Evolutionary conservation across 139 green algal genomes (phyloP).

Genomic region (Chlamydomonas asymmetrica): DNA sequence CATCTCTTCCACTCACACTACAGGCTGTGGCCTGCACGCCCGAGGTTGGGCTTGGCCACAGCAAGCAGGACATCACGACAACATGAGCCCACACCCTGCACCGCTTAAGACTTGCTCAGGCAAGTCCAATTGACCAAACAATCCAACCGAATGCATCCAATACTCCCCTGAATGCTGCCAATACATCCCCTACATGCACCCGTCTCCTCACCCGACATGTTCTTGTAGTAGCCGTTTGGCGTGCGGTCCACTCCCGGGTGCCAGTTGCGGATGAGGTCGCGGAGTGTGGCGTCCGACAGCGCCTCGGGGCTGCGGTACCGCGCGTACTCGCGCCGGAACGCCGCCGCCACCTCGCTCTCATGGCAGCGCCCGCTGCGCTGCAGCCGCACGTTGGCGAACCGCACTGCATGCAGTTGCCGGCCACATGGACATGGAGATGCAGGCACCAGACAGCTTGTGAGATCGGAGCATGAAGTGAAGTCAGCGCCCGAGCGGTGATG

Average conservation of each 20-base stretch:
- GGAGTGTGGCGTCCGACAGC: conserved; percentile 49
- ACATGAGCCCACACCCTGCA: no score
- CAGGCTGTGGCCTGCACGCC: no score
- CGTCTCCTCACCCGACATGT: conserved; percentile 24
- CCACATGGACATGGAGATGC: not conserved
- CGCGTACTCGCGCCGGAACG: conserved; percentile 43
- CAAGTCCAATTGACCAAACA: no score
- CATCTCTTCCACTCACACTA: no score
- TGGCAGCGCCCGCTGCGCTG: conserved; percentile 66
- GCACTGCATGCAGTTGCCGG: conserved; percentile 23
- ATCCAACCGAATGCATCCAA: no score
- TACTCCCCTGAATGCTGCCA: no score
- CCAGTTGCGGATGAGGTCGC: conserved; percentile 71
- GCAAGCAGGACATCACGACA: no score
- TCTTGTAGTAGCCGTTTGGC: conserved; percentile 54
- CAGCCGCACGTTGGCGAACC: conserved; percentile 58
- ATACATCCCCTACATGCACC: no score
- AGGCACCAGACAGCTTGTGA: not conserved
- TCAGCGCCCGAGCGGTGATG: no score
- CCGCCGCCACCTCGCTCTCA: conserved; percentile 66
- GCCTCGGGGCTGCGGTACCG: conserved; percentile 46
- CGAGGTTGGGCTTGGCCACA: no score
- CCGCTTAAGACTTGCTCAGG: no score
- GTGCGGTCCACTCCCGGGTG: conserved; percentile 54
- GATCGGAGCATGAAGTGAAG: no score